These are phyloP conservation scores for Daldinia sp. DNA, from an alignment of 2,329 filamentous ascomycete species.

Conservation along the genomic window DNA sequence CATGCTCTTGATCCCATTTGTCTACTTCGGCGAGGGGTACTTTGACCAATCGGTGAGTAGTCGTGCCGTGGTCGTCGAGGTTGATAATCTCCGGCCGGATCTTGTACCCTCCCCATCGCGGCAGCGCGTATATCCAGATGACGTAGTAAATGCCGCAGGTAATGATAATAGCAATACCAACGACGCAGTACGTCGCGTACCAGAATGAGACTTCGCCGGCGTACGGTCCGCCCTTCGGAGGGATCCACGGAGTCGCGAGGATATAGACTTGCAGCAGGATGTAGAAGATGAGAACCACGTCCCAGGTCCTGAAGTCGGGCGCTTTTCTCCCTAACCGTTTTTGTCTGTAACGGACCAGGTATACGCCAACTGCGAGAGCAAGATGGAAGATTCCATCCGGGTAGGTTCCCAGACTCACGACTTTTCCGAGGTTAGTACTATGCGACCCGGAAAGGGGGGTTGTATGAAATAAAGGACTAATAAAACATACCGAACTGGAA, in stretches of 20 bases:
- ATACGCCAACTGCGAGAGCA: slow-evolving; percentile 67
- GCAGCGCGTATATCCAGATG: slow-evolving; percentile 68
- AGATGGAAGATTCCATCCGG: slow-evolving; percentile 70
- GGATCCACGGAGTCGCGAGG: slow-evolving; percentile 78
- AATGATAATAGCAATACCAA: slow-evolving; percentile 70
- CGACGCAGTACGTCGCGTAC: slow-evolving; percentile 77
- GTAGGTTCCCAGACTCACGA: slow-evolving; percentile 70
- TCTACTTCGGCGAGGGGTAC: slow-evolving; percentile 63
- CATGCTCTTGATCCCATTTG: slow-evolving; percentile 70
- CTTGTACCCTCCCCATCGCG: slow-evolving; percentile 64
- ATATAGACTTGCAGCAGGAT: slow-evolving; percentile 71
- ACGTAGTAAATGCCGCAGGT: slow-evolving; percentile 69
- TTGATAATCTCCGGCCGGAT: slow-evolving; percentile 67
- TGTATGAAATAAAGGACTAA: neutral
- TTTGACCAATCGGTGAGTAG: slow-evolving; percentile 63
- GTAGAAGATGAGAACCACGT: slow-evolving; percentile 68
- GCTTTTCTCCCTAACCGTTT: slow-evolving; percentile 61
- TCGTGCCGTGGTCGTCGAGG: slow-evolving; percentile 61
- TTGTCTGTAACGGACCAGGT: slow-evolving; percentile 67
- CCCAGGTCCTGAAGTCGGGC: slow-evolving; percentile 70
- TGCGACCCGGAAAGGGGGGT: neutral
- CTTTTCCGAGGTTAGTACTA: slow-evolving; percentile 50
- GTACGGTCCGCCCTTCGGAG: slow-evolving; percentile 68
- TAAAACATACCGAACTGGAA: slow-evolving; percentile 67
- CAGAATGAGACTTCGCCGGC: slow-evolving; percentile 78